Percentiles rank a stretch among this genome's conserved stretches.
Evolutionary conservation across 192 early-diverging fungal genomes (phyloP).

Genomic region (Umbelopsis ramanniana): DNA sequence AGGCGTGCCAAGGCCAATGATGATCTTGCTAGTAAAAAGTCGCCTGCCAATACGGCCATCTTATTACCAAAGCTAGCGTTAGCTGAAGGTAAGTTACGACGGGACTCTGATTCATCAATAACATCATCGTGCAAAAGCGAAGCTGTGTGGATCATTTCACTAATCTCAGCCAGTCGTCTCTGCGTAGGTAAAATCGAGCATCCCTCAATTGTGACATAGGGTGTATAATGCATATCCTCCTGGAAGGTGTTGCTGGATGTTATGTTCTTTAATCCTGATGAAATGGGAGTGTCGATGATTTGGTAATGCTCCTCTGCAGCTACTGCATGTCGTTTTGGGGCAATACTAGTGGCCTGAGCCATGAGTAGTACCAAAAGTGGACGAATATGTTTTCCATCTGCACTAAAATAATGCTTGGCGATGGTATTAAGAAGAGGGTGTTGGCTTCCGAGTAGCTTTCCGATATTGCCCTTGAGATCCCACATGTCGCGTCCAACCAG

Average conservation of each 20-base stretch:
- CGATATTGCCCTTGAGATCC: slow-evolving; percentile 85
- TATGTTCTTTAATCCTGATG: slow-evolving; percentile 46
- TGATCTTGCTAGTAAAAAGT: slow-evolving; percentile 92
- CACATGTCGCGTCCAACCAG: slow-evolving; percentile 85
- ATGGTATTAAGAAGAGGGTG: slow-evolving; percentile 92
- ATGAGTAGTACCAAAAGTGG: slow-evolving; percentile 91
- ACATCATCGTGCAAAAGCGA: slow-evolving; percentile 96
- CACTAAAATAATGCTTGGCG: slow-evolving; percentile 85
- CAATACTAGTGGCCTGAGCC: slow-evolving; percentile 80
- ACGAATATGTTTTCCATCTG: slow-evolving; percentile 89
- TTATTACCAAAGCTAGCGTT: slow-evolving; percentile 95
- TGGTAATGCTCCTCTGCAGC: slow-evolving; percentile 53
- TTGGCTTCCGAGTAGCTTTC: slow-evolving; percentile 78
- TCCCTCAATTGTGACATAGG: slow-evolving; percentile 32
- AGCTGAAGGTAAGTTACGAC: slow-evolving; percentile 76
- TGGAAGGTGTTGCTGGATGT: slow-evolving; percentile 10
- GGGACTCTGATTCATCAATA: slow-evolving; percentile 68
- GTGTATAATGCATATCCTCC: slow-evolving; percentile 30
- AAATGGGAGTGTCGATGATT: slow-evolving; percentile 66
- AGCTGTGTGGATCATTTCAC: slow-evolving; percentile 98
- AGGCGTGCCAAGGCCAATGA: slow-evolving; percentile 90
- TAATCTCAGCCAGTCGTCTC: slow-evolving; percentile 92
- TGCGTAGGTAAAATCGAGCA: slow-evolving; percentile 81
- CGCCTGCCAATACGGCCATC: slow-evolving; percentile 93
- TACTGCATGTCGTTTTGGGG: slow-evolving; percentile 52